Conservation (phyloP, 768 basidiomycete species). For the Hypholoma sublateritium region DNA sequence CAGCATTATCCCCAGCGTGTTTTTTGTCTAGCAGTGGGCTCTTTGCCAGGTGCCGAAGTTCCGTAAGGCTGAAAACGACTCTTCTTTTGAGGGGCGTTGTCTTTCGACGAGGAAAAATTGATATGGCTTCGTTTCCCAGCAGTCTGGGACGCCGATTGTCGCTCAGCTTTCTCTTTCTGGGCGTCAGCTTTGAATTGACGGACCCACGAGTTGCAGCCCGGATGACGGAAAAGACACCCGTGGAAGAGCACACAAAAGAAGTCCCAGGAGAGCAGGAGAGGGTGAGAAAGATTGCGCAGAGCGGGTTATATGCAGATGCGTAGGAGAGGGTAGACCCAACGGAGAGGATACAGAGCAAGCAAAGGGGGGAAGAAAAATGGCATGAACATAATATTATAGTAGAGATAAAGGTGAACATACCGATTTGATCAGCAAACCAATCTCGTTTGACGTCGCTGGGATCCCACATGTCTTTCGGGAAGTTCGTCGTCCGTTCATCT, state of each 20-base stretch:
- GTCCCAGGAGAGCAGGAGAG: neutral
- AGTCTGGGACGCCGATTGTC: conserved; percentile 50
- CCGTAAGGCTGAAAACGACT: conserved; percentile 31
- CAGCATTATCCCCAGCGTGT: conserved; percentile 19
- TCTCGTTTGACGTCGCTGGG: conserved; percentile 59
- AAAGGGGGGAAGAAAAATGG: conserved; percentile 17
- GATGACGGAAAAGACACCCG: conserved; percentile 13
- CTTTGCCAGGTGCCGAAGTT: conserved; percentile 2
- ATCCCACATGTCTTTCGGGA: conserved; percentile 74
- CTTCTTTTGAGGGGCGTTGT: conserved; percentile 22
- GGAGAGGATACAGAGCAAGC: conserved; percentile 4
- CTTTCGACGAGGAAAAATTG: conserved; percentile 40
- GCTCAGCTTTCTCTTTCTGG: conserved; percentile 66
- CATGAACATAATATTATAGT: conserved; percentile 17
- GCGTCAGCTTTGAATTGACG: conserved; percentile 48
- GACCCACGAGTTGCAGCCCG: conserved; percentile 22
- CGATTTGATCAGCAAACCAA: conserved; percentile 80
- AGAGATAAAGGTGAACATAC: conserved; percentile 44
- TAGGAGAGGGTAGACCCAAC: neutral
- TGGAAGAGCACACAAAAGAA: neutral
- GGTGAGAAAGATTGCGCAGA: neutral
- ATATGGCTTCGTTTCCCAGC: conserved; percentile 61
- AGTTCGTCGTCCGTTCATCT: conserved; percentile 85
- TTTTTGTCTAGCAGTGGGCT: conserved; percentile 11
- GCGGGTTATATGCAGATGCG: neutral